phyloP scores from a whole-genome alignment of 2,329 filamentous ascomycete species.

The Colletotrichum liriopes region DNA sequence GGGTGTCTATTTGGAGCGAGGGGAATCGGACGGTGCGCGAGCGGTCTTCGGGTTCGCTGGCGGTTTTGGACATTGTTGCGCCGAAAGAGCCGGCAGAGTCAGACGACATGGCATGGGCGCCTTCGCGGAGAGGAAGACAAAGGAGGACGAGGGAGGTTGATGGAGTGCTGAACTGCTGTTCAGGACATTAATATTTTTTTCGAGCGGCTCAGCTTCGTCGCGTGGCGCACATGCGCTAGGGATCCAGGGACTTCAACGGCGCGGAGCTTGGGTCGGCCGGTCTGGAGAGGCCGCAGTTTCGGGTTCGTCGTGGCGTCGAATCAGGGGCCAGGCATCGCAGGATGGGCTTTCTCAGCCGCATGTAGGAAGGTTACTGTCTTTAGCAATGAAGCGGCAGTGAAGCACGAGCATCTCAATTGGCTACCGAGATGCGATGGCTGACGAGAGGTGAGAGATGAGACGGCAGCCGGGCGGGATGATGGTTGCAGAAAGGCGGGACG shows the following conservation, averaged over 20 bases:
- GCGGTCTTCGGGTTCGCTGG: slow-evolving; percentile 30
- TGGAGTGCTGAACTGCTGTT: neutral
- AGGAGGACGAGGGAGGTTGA: neutral
- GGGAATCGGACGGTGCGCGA: slow-evolving; percentile 33
- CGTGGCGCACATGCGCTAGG: slow-evolving; percentile 13
- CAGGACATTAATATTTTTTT: slow-evolving; percentile 15
- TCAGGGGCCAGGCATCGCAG: neutral
- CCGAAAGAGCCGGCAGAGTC: slow-evolving; percentile 15
- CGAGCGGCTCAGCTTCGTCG: slow-evolving; percentile 8
- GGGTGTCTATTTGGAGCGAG: slow-evolving; percentile 27
- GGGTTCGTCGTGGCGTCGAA: slow-evolving; percentile 26
- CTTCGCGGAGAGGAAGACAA: neutral
- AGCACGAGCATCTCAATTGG: slow-evolving; percentile 3
- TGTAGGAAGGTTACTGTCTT: slow-evolving; percentile 11
- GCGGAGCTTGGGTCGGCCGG: neutral
- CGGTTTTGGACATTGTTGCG: slow-evolving; percentile 28
- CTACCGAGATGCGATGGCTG: neutral
- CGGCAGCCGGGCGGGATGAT: neutral
- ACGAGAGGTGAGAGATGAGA: neutral
- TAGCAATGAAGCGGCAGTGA: neutral
- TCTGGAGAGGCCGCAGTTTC: slow-evolving; percentile 8
- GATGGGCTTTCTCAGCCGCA: slow-evolving; percentile 31
- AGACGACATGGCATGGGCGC: slow-evolving; percentile 17
- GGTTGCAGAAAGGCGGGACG: neutral
- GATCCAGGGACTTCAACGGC: slow-evolving; percentile 20